Conservation (phyloP, 306 rosid genomes). For the Herpetospermum pedunculosum region DNA sequence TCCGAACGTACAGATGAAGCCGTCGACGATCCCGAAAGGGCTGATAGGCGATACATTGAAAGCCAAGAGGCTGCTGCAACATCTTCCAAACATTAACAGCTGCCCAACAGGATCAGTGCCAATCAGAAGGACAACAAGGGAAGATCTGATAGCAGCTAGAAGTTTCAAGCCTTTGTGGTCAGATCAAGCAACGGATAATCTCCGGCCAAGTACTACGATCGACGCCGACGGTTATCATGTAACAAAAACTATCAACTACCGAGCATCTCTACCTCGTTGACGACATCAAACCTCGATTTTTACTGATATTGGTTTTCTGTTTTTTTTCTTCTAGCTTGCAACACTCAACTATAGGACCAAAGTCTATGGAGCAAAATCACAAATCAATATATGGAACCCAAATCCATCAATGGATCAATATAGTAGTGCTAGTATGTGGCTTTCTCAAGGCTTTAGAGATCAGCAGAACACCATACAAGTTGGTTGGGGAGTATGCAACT, state of each 20-base stretch:
- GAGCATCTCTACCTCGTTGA: neutral
- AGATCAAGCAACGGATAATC: neutral
- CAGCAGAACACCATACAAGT: neutral
- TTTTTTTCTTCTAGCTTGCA: constrained; percentile 2
- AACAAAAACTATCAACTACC: neutral
- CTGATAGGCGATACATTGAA: neutral
- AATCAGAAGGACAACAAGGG: neutral
- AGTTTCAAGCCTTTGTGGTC: neutral
- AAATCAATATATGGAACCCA: constrained; percentile 7
- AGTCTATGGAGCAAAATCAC: neutral
- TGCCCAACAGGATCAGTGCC: constrained; percentile 4
- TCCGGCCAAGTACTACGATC: neutral
- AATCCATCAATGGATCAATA: neutral
- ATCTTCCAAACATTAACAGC: neutral
- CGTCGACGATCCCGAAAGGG: neutral
- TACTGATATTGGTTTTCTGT: neutral
- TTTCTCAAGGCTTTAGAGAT: neutral
- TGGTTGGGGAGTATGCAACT: constrained; percentile 5
- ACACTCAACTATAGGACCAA: neutral
- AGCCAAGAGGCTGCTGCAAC: neutral
- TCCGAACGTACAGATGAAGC: neutral
- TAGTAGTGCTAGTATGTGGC: neutral
- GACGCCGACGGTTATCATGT: neutral
- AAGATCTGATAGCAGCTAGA: neutral
- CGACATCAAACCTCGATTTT: neutral